Base-by-base conservation (phyloP, 2,329 filamentous ascomycete genomes). In the Colletotrichum kahawae region DNA sequence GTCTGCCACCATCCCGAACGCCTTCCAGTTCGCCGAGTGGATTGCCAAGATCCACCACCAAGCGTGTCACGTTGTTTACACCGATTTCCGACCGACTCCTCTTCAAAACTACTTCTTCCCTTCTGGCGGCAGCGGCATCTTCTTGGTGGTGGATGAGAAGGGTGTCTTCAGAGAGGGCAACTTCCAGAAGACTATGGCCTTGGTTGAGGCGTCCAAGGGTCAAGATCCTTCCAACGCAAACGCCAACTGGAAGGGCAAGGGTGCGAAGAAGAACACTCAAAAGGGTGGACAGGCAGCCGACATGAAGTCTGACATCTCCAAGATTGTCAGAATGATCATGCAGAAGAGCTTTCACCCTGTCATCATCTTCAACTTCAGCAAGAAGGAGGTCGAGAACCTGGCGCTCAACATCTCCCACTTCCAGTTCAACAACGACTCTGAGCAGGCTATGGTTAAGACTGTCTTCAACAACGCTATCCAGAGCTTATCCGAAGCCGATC, bases 321-420 rank as follows among this genome's bases (percentile, higher is more conserved):
- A 98, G 89, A 98, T 99, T 80, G 94, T 99, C 78, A 95, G 94
- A 84, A 99, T 99, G 97, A 98, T 98, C 79, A 98, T 99, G 93
- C 90, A 95, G 85, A 98, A 96, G 87, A 97, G 94, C 82, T 97
- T 97, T 86, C 98, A 99, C 81, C 97, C 97, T 0, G 97, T 98
- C 80, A 99, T 99, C 82, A 95, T 99, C 51, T 99, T 99, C 91
- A 98, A 96, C 85, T 99, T 99, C 87, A 98, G 96, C 89, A 99
- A 99, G 88, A 91, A 96, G 78, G 96, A 98, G 81, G 98, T 96
- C 83, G 97, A 99, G 86, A 92, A 93, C 77, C 93, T 97, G 84
- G 97, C 97, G 2, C 88, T 99, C 62, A 92, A 95, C 79, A 96
- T 98, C 87, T 96, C 93, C 67, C 91, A 92, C 76, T 91, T 98